These are phyloP conservation scores for Jamesozyma hellenica DNA, from an alignment of 805 yeast species.

Conservation along the genomic window DNA sequence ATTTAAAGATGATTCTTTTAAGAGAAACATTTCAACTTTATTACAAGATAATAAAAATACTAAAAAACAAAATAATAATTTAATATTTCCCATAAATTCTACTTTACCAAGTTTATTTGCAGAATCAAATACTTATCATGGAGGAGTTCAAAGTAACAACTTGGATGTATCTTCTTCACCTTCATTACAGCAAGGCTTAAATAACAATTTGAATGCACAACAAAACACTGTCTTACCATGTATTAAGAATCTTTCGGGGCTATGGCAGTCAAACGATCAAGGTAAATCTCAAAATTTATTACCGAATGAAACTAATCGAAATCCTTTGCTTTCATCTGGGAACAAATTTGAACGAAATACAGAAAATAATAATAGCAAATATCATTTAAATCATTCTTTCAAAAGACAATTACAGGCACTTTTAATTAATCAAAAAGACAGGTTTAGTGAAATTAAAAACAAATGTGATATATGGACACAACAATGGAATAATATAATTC, in stretches of 20 bases:
- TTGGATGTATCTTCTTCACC: too few relatives aligned
- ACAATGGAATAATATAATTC: conserved; percentile 38
- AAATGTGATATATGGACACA: conserved; percentile 33
- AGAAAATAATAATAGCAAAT: not conserved
- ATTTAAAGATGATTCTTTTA: not conserved
- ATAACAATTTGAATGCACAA: not conserved
- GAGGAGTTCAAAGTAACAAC: too few relatives aligned
- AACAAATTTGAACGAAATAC: not conserved
- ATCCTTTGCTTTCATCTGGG: too few relatives aligned
- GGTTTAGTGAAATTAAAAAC: conserved; percentile 36
- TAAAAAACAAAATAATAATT: not conserved
- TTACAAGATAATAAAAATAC: not conserved
- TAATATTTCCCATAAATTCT: not conserved
- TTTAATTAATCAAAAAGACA: conserved; percentile 19
- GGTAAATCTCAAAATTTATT: too few relatives aligned
- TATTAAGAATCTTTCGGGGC: not conserved
- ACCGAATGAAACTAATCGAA: too few relatives aligned
- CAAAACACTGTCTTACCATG: not conserved
- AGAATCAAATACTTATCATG: not conserved
- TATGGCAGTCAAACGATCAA: too few relatives aligned
- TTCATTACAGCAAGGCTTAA: too few relatives aligned
- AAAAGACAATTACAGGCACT: conserved; percentile 21
- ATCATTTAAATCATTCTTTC: conserved; percentile 9
- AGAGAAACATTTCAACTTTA: not conserved
- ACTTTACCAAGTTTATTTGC: not conserved